Percentiles rank a stretch among this genome's conserved stretches.
phyloP scores from a whole-genome alignment of 108 stramenopile genomes.

The Aurantiochytrium sp. region DNA sequence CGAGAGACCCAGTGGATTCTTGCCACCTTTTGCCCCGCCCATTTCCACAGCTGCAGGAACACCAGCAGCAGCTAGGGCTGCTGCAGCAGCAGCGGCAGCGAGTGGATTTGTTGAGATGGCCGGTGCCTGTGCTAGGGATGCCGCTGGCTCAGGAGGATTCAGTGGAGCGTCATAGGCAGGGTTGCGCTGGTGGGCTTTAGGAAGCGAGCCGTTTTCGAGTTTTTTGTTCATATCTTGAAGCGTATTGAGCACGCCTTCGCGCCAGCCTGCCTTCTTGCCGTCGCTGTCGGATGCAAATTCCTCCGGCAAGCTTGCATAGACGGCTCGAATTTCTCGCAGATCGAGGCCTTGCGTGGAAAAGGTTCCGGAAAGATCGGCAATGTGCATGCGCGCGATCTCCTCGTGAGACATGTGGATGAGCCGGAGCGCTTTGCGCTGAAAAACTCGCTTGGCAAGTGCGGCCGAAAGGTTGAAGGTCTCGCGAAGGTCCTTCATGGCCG shows the following conservation, averaged over 20 bases:
- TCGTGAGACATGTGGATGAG: neutral
- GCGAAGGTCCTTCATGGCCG: neutral
- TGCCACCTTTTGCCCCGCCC: no score
- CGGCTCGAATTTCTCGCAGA: neutral
- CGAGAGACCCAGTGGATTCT: no score
- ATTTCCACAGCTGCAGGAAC: no score
- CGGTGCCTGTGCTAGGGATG: no score
- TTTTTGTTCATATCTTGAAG: neutral
- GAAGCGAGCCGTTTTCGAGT: neutral
- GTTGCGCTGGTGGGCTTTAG: neutral
- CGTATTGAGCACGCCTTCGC: neutral
- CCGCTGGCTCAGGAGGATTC: neutral
- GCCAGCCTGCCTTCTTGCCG: conserved; percentile 6
- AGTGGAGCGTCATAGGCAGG: neutral
- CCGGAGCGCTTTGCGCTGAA: neutral
- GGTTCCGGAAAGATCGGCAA: neutral
- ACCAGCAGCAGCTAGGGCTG: no score
- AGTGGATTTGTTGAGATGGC: no score
- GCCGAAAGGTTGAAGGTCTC: neutral
- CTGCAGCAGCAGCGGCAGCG: no score
- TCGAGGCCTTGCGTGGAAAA: conserved; percentile 7
- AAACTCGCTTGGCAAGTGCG: neutral
- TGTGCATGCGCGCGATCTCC: neutral
- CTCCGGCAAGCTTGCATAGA: neutral
- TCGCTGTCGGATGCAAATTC: neutral